Conservation (phyloP, 140 eudicot species). For the Senecio squalidus region DNA sequence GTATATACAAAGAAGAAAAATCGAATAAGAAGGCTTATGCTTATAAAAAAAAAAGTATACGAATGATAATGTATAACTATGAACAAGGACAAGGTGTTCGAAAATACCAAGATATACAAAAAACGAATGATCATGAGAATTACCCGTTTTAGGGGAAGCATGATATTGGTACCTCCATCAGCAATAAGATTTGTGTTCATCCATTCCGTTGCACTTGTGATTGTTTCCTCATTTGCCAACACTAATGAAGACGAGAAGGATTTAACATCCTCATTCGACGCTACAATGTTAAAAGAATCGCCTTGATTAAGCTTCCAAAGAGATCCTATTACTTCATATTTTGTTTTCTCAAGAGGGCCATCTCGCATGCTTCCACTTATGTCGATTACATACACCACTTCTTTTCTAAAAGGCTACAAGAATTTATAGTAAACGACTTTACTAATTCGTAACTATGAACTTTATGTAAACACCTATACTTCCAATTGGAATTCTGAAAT, state of each 20-base stretch:
- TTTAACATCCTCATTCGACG: conserved; percentile 41
- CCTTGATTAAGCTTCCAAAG: conserved; percentile 46
- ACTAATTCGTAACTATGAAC: too few species aligned
- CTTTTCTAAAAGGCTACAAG: conserved; percentile 68
- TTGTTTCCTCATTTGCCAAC: conserved; percentile 48
- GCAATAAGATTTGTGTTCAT: conserved; percentile 49
- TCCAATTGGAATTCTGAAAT: too few species aligned
- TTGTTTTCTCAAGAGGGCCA: conserved; percentile 58
- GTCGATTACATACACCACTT: conserved; percentile 75
- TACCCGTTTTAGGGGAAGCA: conserved; percentile 74
- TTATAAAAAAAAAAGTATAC: too few species aligned
- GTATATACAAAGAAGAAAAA: neutral
- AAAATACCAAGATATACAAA: neutral
- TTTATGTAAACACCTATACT: too few species aligned
- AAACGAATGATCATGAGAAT: neutral
- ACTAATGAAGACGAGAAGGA: conserved; percentile 53
- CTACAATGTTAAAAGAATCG: conserved; percentile 69
- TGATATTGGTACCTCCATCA: conserved; percentile 67
- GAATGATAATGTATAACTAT: too few species aligned
- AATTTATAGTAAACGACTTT: too few species aligned
- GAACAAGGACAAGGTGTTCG: too few species aligned
- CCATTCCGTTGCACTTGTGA: conserved; percentile 68
- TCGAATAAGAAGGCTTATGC: too few species aligned
- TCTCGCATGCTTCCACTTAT: conserved; percentile 88
- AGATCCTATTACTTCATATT: conserved; percentile 51